These are phyloP conservation scores for Psilocybe mexicana DNA, from an alignment of 1,284 basidiomycete genomes.

Conservation along the genomic window DNA sequence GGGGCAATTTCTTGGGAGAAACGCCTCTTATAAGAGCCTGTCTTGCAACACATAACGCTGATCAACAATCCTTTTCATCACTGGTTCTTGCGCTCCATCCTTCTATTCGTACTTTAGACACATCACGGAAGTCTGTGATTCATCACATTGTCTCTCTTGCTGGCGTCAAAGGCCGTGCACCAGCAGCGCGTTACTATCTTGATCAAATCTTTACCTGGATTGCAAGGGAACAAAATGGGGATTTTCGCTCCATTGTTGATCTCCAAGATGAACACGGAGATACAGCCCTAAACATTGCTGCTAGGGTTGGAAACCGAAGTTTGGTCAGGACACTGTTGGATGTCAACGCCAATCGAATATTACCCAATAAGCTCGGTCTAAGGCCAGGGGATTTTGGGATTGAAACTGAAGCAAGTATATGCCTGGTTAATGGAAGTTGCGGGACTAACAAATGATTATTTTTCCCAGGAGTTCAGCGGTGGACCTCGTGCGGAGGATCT, in stretches of 20 bases:
- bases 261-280: conserved; percentile 96
- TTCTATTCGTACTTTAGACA: conserved; percentile 89
- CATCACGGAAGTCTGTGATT: conserved; percentile 86
- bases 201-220: conserved; percentile 88
- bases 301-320: conserved; percentile 88
- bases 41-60: conserved; percentile 86
- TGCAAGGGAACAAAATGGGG: conserved; percentile 67
- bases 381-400: conserved; percentile 93
- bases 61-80: conserved; percentile 73
- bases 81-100: conserved; percentile 67
- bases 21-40: conserved; percentile 93
- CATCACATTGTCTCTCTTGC: conserved; percentile 94
- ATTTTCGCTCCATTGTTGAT: conserved; percentile 84
- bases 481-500: conserved; percentile 76
- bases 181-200: conserved; percentile 89
- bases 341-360: conserved; percentile 88
- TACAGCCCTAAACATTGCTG: conserved; percentile 94
- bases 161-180: conserved; percentile 85
- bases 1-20: conserved; percentile 93
- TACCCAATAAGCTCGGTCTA: conserved; percentile 94
- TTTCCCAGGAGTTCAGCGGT: conserved; percentile 61
- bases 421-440: neutral
- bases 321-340: conserved; percentile 89
- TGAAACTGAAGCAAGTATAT: conserved; percentile 74
- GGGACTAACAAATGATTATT: conserved; percentile 6